Conservation (phyloP, 2,329 filamentous ascomycete genomes). For the Fusarium chaquense region DNA sequence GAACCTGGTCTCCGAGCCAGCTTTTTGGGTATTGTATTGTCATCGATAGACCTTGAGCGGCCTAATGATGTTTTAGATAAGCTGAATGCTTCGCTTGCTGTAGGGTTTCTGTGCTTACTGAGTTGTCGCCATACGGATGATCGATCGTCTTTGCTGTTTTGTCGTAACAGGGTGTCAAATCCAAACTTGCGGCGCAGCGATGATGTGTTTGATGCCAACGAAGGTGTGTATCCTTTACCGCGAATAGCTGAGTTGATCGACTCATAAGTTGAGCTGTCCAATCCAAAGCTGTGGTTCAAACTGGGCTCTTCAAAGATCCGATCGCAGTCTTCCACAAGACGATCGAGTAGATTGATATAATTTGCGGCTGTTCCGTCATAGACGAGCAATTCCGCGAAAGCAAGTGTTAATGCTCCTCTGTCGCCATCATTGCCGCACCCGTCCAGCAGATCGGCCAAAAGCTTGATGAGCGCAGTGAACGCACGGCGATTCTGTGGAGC, state of each 20-base stretch:
- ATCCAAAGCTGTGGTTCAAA: constrained; percentile 56
- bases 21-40: constrained; percentile 66
- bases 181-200: constrained; percentile 88
- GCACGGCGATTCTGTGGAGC: constrained; percentile 79
- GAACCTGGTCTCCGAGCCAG: constrained; percentile 63
- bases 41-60: constrained; percentile 80
- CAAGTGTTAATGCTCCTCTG: constrained; percentile 85
- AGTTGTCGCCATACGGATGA: constrained; percentile 87
- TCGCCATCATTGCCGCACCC: constrained; percentile 93
- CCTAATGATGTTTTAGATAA: constrained; percentile 75
- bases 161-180: constrained; percentile 78
- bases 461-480: constrained; percentile 84
- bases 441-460: constrained; percentile 88
- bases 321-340: constrained; percentile 89
- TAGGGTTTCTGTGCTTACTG: constrained; percentile 79
- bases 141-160: constrained; percentile 83
- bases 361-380: constrained; percentile 80
- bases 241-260: constrained; percentile 68
- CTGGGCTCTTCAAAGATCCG: constrained; percentile 80
- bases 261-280: constrained; percentile 63
- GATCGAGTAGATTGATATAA: constrained; percentile 89
- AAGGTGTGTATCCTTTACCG: constrained; percentile 75
- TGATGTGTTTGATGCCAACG: constrained; percentile 85
- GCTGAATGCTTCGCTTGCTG: constrained; percentile 70
- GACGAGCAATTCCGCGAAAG: constrained; percentile 89